Evolutionary conservation across 2,329 filamentous ascomycete genomes (phyloP).

Genomic region (Exophiala xenobiotica): DNA sequence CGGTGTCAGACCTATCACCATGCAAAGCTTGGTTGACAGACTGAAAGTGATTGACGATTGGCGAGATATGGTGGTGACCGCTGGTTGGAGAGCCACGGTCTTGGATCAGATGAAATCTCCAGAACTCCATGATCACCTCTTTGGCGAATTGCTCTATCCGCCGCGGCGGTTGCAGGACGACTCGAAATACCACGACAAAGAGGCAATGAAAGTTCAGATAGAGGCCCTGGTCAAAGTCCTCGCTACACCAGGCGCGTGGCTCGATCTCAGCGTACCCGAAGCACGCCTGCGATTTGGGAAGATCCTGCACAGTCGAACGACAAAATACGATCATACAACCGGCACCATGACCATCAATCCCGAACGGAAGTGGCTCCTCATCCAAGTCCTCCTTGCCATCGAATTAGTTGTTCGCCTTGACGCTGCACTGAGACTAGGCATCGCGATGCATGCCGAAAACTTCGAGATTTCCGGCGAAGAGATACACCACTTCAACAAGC

Average conservation of each 20-base stretch:
- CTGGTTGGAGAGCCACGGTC: slow-evolving; percentile 36
- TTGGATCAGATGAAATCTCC: slow-evolving; percentile 36
- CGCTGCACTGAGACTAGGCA: slow-evolving; percentile 43
- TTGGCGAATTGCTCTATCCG: slow-evolving; percentile 41
- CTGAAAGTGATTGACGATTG: slow-evolving; percentile 36
- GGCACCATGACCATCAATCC: slow-evolving; percentile 18
- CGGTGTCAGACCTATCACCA: slow-evolving; percentile 41
- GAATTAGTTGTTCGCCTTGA: slow-evolving; percentile 57
- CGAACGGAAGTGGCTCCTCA: slow-evolving; percentile 52
- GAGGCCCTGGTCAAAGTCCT: slow-evolving; percentile 45
- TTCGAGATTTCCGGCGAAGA: slow-evolving; percentile 45
- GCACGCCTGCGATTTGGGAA: slow-evolving; percentile 49
- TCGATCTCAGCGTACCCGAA: slow-evolving; percentile 48
- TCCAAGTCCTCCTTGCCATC: slow-evolving; percentile 55
- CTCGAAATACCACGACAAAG: slow-evolving; percentile 14
- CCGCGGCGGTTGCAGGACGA: slow-evolving; percentile 32
- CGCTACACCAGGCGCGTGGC: slow-evolving; percentile 46
- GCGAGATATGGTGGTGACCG: slow-evolving; percentile 37
- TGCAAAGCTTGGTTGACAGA: slow-evolving; percentile 37
- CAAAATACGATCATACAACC: slow-evolving; percentile 21
- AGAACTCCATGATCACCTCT: slow-evolving; percentile 38
- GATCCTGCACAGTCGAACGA: slow-evolving; percentile 40
- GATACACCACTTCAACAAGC: slow-evolving; percentile 45
- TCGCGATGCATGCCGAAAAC: slow-evolving; percentile 42
- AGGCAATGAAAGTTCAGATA: slow-evolving; percentile 47